These are phyloP conservation scores for Tuber indicum DNA, from an alignment of 495 filamentous ascomycete species.

Conservation along the genomic window DNA sequence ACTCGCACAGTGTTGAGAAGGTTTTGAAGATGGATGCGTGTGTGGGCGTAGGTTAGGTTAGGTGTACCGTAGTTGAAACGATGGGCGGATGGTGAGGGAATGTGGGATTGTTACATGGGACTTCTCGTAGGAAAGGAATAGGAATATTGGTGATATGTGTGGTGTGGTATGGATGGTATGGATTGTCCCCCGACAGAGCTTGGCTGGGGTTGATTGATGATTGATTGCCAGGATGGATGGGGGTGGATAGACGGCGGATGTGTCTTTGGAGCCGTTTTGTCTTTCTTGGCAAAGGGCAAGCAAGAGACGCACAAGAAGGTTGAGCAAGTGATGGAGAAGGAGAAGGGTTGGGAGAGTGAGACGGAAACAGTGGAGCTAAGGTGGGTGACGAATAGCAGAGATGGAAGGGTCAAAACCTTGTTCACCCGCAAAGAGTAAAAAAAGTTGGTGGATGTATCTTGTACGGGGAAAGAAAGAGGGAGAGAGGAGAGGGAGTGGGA, in stretches of 20 bases:
- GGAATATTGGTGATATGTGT: not conserved
- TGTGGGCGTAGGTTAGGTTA: not conserved
- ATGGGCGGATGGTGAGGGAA: not conserved
- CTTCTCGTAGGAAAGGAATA: not conserved
- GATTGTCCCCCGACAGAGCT: not conserved
- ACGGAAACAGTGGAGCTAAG: not conserved
- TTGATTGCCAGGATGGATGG: not conserved
- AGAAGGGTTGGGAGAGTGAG: not conserved
- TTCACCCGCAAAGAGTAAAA: not conserved
- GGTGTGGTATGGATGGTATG: not conserved
- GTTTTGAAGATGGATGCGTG: not conserved
- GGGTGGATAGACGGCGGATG: not conserved
- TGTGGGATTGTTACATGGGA: not conserved
- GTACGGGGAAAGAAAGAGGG: not conserved
- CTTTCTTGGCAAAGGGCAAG: not conserved
- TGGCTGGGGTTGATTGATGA: not conserved
- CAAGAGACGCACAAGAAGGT: not conserved
- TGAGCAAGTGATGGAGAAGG: not conserved
- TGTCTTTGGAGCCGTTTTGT: slow-evolving; percentile 2
- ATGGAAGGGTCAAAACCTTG: not conserved
- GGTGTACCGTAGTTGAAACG: not conserved
- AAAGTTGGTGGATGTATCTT: not conserved
- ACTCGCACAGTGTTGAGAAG: not conserved
- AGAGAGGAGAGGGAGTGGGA: slow-evolving; percentile 3
- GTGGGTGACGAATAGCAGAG: not conserved